Conservation (phyloP, 2,329 filamentous ascomycete species). For the Xylariaceae sp. region DNA sequence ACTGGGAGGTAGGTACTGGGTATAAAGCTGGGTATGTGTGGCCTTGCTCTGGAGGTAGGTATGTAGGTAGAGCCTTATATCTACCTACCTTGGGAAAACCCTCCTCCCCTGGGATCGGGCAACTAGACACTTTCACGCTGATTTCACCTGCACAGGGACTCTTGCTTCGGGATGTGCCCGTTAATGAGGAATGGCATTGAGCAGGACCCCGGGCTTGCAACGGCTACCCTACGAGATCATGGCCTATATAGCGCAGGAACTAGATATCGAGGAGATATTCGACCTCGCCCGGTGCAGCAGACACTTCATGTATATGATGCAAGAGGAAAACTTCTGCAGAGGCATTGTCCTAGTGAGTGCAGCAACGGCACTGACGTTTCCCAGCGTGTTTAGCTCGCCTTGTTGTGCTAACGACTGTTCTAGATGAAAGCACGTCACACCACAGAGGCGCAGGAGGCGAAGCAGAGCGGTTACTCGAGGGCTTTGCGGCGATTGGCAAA, state of each 20-base stretch:
- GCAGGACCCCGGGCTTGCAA: conserved; percentile 15
- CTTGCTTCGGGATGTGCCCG: not conserved
- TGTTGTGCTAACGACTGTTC: conserved; percentile 20
- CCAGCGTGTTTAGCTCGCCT: not conserved
- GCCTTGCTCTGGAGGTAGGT: too few relatives aligned
- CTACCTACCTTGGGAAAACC: too few relatives aligned
- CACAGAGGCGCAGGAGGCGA: conserved; percentile 26
- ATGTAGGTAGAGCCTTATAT: too few relatives aligned
- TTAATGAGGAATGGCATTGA: conserved; percentile 6
- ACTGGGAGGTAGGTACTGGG: too few relatives aligned
- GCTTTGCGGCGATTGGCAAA: conserved; percentile 59
- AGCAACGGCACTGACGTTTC: not conserved
- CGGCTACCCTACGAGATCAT: conserved; percentile 61
- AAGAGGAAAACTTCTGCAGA: conserved; percentile 53
- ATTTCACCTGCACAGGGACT: conserved; percentile 1
- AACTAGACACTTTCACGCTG: not conserved
- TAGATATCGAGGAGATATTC: conserved; percentile 56
- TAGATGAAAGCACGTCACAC: conserved; percentile 30
- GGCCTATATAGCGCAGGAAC: conserved; percentile 48
- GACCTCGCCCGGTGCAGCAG: conserved; percentile 50
- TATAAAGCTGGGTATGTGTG: too few relatives aligned
- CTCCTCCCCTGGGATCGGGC: too few relatives aligned
- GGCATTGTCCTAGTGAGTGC: conserved; percentile 51
- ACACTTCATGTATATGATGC: conserved; percentile 45
- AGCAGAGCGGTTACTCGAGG: conserved; percentile 37